Evolutionary conservation across 1,139 yeast genomes (phyloP).

Genomic region (Geotrichum aggregatum): DNA sequence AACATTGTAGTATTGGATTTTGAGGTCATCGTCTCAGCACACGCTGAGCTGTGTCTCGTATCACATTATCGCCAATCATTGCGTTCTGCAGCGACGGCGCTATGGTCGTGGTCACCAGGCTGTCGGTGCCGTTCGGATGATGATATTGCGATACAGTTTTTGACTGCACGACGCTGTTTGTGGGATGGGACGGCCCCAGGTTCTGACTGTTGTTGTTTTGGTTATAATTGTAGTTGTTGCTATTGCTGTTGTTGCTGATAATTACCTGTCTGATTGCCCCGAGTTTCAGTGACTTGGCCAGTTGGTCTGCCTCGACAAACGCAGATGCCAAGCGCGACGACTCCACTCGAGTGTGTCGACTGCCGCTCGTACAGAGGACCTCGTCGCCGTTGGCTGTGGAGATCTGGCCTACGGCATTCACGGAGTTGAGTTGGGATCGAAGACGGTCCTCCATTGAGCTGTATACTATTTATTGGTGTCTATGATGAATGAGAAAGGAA

Average conservation of each 20-base stretch:
- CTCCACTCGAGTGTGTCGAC: conserved; percentile 18
- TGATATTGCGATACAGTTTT: not conserved
- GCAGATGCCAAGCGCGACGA: conserved; percentile 25
- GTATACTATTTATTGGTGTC: too few relatives aligned
- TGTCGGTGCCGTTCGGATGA: conserved; percentile 5
- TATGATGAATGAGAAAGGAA: too few relatives aligned
- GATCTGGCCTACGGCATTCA: conserved; percentile 27
- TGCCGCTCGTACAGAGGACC: conserved; percentile 23
- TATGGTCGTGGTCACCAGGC: conserved; percentile 12
- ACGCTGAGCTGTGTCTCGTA: conserved; percentile 12
- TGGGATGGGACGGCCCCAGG: not conserved
- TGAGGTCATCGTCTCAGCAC: not conserved
- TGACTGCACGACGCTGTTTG: conserved; percentile 15
- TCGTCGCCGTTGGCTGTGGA: conserved; percentile 28
- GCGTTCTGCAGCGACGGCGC: conserved; percentile 14
- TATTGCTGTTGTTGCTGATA: conserved; percentile 10
- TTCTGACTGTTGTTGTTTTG: not conserved
- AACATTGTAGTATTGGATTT: too few relatives aligned
- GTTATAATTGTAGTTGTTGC: too few relatives aligned
- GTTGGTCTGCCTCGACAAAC: conserved; percentile 30
- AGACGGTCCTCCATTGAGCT: conserved; percentile 8
- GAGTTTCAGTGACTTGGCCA: conserved; percentile 32
- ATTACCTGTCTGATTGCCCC: conserved; percentile 33
- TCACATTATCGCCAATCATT: conserved; percentile 11
- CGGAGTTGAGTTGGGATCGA: conserved; percentile 11